Percentiles rank a stretch among this genome's conserved stretches.
phyloP scores from a whole-genome alignment of 768 basidiomycete species.

The Gyrodon lividus region DNA sequence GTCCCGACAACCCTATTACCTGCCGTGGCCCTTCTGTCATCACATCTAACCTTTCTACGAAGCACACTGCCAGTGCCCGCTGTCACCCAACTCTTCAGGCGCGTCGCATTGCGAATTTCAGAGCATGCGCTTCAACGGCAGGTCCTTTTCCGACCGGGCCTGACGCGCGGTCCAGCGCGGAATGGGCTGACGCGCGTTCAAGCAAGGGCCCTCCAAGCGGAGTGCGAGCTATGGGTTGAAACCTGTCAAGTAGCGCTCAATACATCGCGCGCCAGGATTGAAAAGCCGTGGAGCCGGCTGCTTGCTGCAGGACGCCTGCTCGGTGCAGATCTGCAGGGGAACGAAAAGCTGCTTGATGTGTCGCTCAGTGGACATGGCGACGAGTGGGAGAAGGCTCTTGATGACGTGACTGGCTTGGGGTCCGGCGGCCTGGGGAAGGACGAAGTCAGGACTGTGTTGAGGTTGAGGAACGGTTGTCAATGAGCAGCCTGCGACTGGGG shows the following conservation, averaged over 20 bases:
- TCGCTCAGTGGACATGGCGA: slow-evolving; percentile 17
- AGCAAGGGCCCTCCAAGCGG: slow-evolving; percentile 60
- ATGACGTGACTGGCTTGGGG: slow-evolving; percentile 51
- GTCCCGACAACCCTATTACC: slow-evolving; percentile 72
- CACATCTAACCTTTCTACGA: slow-evolving; percentile 70
- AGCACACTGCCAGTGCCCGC: slow-evolving; percentile 57
- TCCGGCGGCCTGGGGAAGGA: slow-evolving; percentile 61
- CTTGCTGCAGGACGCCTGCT: slow-evolving; percentile 70
- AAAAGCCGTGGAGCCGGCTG: slow-evolving; percentile 75
- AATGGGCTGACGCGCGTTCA: slow-evolving; percentile 37
- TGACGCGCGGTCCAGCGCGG: slow-evolving; percentile 39
- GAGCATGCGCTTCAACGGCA: slow-evolving; percentile 83
- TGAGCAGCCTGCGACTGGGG: background rate
- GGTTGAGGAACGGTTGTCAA: slow-evolving; percentile 41
- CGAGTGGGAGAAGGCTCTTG: slow-evolving; percentile 52
- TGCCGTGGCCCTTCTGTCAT: slow-evolving; percentile 77
- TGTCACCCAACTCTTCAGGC: slow-evolving; percentile 68
- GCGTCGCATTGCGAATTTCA: slow-evolving; percentile 65
- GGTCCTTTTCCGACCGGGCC: slow-evolving; percentile 73
- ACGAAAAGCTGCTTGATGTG: slow-evolving; percentile 27
- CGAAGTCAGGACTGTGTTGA: slow-evolving; percentile 58
- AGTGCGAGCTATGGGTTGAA: slow-evolving; percentile 83
- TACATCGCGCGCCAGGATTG: slow-evolving; percentile 49
- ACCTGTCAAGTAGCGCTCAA: slow-evolving; percentile 62
- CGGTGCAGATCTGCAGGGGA: slow-evolving; percentile 46